Evolutionary conservation across 805 yeast species (phyloP).

Genomic region (Starmerella lactis-condensi): DNA sequence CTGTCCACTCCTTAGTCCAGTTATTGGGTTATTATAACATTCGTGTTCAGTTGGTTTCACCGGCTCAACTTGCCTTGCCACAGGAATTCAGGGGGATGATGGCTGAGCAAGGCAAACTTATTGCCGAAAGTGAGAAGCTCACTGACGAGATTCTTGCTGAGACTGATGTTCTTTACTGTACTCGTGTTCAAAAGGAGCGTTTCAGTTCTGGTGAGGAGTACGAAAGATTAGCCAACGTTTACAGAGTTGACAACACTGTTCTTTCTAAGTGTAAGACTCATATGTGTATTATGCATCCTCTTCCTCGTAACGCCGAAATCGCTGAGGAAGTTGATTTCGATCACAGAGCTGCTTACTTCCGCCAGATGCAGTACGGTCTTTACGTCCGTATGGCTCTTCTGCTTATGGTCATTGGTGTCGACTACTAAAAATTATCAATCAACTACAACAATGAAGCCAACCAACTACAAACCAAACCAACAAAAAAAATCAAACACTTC

Average conservation of each 20-base stretch:
- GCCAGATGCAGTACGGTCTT: constrained; percentile 98
- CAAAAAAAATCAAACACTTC: neutral
- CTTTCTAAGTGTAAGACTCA: constrained; percentile 87
- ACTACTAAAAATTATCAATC: too few relatives aligned
- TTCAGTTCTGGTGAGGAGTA: constrained; percentile 59
- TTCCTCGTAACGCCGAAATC: constrained; percentile 92
- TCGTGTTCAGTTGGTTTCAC: constrained; percentile 77
- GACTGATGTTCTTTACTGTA: constrained; percentile 91
- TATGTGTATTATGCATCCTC: constrained; percentile 98
- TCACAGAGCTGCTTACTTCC: constrained; percentile 97
- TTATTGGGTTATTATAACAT: constrained; percentile 84
- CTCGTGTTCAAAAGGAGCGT: constrained; percentile 96
- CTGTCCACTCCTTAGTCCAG: constrained; percentile 89
- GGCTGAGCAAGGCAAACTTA: constrained; percentile 46
- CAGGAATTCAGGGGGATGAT: constrained; percentile 50
- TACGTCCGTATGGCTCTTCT: constrained; percentile 96
- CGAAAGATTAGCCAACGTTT: constrained; percentile 74
- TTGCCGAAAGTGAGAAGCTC: constrained; percentile 53
- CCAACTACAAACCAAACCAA: constrained; percentile 1
- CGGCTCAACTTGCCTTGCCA: constrained; percentile 75
- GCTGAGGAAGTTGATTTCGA: constrained; percentile 97
- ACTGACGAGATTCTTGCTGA: constrained; percentile 71
- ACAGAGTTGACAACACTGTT: constrained; percentile 80
- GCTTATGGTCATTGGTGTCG: constrained; percentile 96
- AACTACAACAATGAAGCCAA: too few relatives aligned